Base-by-base conservation (phyloP, 768 basidiomycete genomes). In the Trametes punicea region DNA sequence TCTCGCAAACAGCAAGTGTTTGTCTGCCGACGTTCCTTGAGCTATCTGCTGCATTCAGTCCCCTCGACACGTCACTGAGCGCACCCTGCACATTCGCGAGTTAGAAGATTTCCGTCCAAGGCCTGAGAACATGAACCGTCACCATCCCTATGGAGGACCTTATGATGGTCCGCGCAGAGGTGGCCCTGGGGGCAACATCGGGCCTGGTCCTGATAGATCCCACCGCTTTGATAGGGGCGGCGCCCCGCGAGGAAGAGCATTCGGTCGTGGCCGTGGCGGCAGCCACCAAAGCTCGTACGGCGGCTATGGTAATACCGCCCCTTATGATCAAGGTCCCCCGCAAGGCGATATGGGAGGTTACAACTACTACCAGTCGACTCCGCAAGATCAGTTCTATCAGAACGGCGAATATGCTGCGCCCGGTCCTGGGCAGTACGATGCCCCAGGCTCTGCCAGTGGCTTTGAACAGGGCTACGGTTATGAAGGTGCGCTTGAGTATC, bases 401-500 rank as follows among this genome's bases (percentile, higher is more conserved):
- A 84, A 80, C 77, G 77, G 77, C 75, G 78, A 73, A 74, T 81
- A 79, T 74, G 78, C 73, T 71, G 71, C 79, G 55, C 71, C 82
- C 63, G 71, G 47, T 29, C 55, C 60, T 31, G 62, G 76, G 67
- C 77, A 82, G 68, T 84, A 80, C 73, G 74, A 73, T 66, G 51
- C 65, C 51, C 70, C 77, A 70, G 73, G 71, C 48, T 68, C 75
- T 61, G 71, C 79, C 69, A 73, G 75, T 58, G 80, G 78, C 52
- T 77, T 70, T 59, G 60, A 77, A 70, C 84, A 87, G 74, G 84
- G 76, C 61, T 87, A 81, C 71, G 82, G 80, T 74, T 76, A 74
- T 75, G 89, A 91, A 92, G 90, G 90, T 93, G 82, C 89, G 90
- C 88, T 85, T 75, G 55, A 81, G 79, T 71, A 65, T 82, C 84